These are phyloP conservation scores for Silene latifolia DNA, from an alignment of 148 eudicot species.

Conservation along the genomic window DNA sequence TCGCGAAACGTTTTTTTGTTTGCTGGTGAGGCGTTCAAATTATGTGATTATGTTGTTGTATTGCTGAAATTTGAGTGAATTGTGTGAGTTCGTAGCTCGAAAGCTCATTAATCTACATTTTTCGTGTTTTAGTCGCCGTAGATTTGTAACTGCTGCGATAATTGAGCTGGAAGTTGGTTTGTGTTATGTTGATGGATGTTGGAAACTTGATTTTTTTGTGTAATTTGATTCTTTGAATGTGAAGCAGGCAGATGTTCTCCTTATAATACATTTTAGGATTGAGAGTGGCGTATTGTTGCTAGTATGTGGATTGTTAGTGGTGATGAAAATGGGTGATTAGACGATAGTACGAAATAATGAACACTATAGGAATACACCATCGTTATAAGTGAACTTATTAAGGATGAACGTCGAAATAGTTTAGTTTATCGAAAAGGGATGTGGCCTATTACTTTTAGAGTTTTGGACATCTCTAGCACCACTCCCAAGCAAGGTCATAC, in stretches of 20 bases:
- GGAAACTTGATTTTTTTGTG: not conserved
- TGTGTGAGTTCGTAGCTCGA: not conserved
- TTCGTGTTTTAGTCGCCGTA: too few species aligned
- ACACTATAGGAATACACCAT: too few species aligned
- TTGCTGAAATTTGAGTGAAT: not conserved
- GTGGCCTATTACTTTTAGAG: too few species aligned
- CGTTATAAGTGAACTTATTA: not conserved
- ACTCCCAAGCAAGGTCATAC: too few species aligned
- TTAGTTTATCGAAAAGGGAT: too few species aligned
- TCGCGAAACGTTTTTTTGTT: not conserved
- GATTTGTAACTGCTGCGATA: not conserved
- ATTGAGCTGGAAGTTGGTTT: not conserved
- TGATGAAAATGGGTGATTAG: not conserved
- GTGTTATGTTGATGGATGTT: not conserved
- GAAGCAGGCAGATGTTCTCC: too few species aligned
- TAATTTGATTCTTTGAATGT: not conserved
- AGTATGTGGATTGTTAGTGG: not conserved
- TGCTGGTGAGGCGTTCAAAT: not conserved
- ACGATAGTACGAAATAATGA: not conserved
- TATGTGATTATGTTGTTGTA: not conserved
- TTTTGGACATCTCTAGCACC: too few species aligned
- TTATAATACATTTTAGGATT: not conserved
- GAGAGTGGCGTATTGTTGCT: not conserved
- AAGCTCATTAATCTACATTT: not conserved
- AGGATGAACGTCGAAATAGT: constrained; percentile 3